These are phyloP conservation scores for Tephrocybe sp. DNA, from an alignment of 768 basidiomycete genomes.

Conservation along the genomic window DNA sequence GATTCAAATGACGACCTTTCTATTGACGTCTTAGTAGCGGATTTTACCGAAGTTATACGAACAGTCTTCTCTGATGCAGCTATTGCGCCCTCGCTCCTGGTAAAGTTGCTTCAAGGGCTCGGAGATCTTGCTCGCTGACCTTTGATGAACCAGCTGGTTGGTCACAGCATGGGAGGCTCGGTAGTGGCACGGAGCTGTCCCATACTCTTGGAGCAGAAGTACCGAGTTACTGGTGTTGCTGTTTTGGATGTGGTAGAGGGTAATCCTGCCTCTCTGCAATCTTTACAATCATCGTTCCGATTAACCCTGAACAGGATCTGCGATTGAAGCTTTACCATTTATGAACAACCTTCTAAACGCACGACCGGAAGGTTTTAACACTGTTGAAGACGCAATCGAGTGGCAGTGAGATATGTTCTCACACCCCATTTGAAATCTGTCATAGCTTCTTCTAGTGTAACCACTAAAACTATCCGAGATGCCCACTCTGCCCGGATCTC, in stretches of 20 bases:
- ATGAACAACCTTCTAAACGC: constrained; percentile 88
- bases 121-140: not conserved
- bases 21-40: constrained; percentile 66
- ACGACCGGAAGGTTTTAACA: constrained; percentile 83
- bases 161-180: constrained; percentile 97
- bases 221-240: constrained; percentile 70
- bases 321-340: constrained; percentile 87
- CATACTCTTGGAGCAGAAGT: constrained; percentile 61
- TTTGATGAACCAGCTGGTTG: constrained; percentile 58
- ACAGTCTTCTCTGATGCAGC: constrained; percentile 66
- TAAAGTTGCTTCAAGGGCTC: constrained; percentile 30
- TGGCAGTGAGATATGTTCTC: constrained; percentile 78
- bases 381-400: constrained; percentile 80
- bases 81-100: constrained; percentile 70
- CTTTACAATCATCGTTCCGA: not conserved
- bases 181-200: constrained; percentile 76
- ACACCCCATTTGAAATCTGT: constrained; percentile 3
- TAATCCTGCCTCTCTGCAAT: constrained; percentile 19
- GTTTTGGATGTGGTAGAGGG: constrained; percentile 93
- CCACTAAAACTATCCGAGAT: constrained; percentile 82
- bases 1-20: constrained; percentile 58
- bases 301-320: constrained; percentile 60
- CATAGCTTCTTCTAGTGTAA: constrained; percentile 45
- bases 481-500: constrained; percentile 81
- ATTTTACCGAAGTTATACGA: constrained; percentile 69